A percentile compares a stretch with the other conserved stretches of the same genome.
Conservation (phyloP, 768 basidiomycete species). For the Amylocystis lapponica region DNA sequence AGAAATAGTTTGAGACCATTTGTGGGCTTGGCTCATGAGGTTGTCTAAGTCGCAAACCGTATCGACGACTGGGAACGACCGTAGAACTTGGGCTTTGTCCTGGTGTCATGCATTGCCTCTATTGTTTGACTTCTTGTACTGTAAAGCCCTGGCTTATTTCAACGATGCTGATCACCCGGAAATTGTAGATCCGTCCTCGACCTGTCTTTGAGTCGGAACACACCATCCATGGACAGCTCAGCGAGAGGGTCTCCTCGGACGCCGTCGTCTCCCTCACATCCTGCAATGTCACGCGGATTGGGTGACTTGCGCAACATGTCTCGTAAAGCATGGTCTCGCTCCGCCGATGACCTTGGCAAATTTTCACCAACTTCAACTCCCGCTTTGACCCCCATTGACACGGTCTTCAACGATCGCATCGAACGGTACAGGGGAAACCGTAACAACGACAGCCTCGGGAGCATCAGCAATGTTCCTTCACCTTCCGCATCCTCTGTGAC, state of each 20-base stretch:
- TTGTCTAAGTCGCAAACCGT: too few relatives aligned
- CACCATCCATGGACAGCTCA: conserved; percentile 34
- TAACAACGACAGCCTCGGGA: conserved; percentile 40
- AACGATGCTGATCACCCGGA: too few relatives aligned
- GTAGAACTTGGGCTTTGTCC: too few relatives aligned
- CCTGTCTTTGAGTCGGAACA: conserved; percentile 40
- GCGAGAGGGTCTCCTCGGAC: conserved; percentile 18
- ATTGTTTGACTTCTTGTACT: too few relatives aligned
- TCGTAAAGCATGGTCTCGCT: conserved; percentile 71
- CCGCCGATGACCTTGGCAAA: conserved; percentile 72
- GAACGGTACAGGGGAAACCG: conserved; percentile 62
- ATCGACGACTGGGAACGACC: too few relatives aligned
- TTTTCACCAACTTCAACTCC: conserved; percentile 27
- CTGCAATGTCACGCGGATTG: conserved; percentile 31
- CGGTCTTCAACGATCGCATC: conserved; percentile 55
- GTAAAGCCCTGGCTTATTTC: too few relatives aligned
- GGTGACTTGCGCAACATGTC: conserved; percentile 70
- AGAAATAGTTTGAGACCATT: too few relatives aligned
- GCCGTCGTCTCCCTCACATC: conserved; percentile 27
- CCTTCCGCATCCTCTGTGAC: conserved; percentile 12
- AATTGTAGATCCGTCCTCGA: conserved; percentile 65
- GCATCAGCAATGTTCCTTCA: conserved; percentile 17
- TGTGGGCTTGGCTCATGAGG: too few relatives aligned
- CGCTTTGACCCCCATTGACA: conserved; percentile 33
- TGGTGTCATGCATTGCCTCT: too few relatives aligned